These are phyloP conservation scores for Nakazawaea ishiwadae DNA, from an alignment of 805 yeast genomes.

Conservation along the genomic window DNA sequence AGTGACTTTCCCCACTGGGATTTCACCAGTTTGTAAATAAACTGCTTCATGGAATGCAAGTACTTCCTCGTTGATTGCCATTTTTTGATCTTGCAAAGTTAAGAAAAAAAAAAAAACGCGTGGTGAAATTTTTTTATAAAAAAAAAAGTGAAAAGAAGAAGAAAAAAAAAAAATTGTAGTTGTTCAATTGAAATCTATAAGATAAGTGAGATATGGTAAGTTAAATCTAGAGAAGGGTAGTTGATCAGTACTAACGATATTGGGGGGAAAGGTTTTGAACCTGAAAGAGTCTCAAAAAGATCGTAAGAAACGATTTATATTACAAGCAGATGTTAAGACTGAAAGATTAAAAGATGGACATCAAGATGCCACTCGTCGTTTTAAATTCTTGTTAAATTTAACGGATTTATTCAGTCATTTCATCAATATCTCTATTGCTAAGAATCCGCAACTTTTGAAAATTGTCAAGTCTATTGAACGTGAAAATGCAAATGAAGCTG, in stretches of 20 bases:
- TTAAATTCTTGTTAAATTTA: slow-evolving; percentile 72
- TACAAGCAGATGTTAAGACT: slow-evolving; percentile 49
- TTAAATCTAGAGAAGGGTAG: too few species aligned
- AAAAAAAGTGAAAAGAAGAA: not conserved
- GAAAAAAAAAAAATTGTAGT: not conserved
- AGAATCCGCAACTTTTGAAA: slow-evolving; percentile 67
- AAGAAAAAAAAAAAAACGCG: slow-evolving; percentile 5
- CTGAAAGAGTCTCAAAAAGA: slow-evolving; percentile 27
- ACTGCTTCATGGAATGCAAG: slow-evolving; percentile 58
- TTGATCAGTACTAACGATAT: not conserved
- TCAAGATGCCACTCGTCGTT: slow-evolving; percentile 72
- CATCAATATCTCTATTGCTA: slow-evolving; percentile 74
- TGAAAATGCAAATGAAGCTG: slow-evolving; percentile 23
- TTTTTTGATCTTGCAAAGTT: not conserved
- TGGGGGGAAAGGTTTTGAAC: not conserved
- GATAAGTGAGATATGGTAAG: not conserved
- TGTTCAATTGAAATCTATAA: not conserved
- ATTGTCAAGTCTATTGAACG: slow-evolving; percentile 53
- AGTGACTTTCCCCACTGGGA: slow-evolving; percentile 64
- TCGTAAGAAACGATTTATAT: slow-evolving; percentile 43
- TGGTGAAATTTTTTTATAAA: not conserved
- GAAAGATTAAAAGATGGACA: slow-evolving; percentile 46
- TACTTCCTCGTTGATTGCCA: slow-evolving; percentile 33
- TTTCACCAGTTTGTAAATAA: slow-evolving; percentile 42
- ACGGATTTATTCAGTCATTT: slow-evolving; percentile 88